Conservation (phyloP, 306 rosid genomes). For the Rosa persica region DNA sequence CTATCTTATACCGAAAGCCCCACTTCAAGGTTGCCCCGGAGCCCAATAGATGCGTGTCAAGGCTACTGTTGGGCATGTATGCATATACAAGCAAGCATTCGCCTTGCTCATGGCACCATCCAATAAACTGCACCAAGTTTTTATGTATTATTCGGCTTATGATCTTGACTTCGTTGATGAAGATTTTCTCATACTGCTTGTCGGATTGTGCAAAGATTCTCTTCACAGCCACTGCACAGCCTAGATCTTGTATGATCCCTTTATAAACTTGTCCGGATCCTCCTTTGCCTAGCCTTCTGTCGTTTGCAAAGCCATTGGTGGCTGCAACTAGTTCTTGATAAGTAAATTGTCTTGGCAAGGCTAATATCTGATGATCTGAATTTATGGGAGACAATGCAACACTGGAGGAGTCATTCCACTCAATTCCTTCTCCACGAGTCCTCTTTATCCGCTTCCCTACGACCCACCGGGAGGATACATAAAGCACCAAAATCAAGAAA, state of each 20-base stretch:
- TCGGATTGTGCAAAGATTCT: background rate
- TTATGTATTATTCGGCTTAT: slow-evolving; percentile 4
- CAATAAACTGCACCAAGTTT: slow-evolving; percentile 4
- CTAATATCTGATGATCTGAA: too few species aligned
- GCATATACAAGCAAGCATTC: slow-evolving; percentile 48
- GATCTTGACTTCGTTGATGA: background rate
- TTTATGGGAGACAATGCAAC: background rate
- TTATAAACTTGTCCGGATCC: background rate
- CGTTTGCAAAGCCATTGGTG: slow-evolving; percentile 1
- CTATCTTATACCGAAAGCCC: background rate
- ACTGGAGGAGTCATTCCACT: background rate
- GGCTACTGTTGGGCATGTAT: slow-evolving; percentile 14
- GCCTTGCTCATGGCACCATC: slow-evolving; percentile 2
- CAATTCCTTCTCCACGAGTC: background rate
- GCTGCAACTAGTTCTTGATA: slow-evolving; percentile 4
- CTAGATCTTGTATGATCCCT: background rate
- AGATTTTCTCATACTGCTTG: background rate
- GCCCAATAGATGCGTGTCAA: background rate
- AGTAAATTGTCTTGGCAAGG: background rate
- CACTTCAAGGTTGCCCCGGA: background rate
- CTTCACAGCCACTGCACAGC: background rate
- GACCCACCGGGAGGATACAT: background rate
- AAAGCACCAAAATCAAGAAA: background rate
- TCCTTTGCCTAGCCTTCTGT: slow-evolving; percentile 13
- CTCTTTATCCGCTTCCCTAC: background rate